Base-by-base conservation (phyloP, 768 basidiomycete genomes). In the Galerina marginata region DNA sequence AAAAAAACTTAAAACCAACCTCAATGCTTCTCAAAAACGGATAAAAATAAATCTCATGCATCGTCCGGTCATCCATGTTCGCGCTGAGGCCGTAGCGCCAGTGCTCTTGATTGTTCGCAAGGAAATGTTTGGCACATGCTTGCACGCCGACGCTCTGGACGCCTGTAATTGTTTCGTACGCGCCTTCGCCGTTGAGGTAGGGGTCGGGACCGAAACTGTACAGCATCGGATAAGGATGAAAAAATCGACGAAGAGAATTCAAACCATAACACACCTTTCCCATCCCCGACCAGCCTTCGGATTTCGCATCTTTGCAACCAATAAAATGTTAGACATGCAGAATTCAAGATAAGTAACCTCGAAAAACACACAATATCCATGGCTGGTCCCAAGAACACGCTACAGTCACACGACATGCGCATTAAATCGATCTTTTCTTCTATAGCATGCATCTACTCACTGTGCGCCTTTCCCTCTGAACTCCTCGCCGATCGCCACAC, bases 401-500 rank as follows among this genome's bases (percentile, higher is more conserved):
- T 82, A 43, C 36, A 64, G 49, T 33, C 29, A 33, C 29, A 33
- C 29, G 36, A 38, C 42, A 45, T 39, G 9, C 25, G 39, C 9
- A 36, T 56, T 26, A 15, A 23, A 11, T 25, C 26, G 16, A n/a
- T 16, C 9, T 26, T 33, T 23, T 39, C 38, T 3, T n/a, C 11
- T 23, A 3, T 9, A 23, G 38, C 16, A 42, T 16, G 2, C 10
- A 16, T 60, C 14, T 23, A 68, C 75, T 71, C 46, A 80, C 80
- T 81, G 76, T 4, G 84, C 84, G 23, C 91, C 91, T 70, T 90
- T 88, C 11, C 81, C 86, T n/a, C 83, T 74, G 69, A 85, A 88
- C 70, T 93, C 91, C 55, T 84, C 76, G 3, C 85, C 90, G 62
- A 92, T 74, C 0, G 88, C 88, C 3, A 77, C 74, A 4, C 86